Evolutionary conservation across 116 monocot genomes (phyloP).

Genomic region (Phalaenopsis hybrid): DNA sequence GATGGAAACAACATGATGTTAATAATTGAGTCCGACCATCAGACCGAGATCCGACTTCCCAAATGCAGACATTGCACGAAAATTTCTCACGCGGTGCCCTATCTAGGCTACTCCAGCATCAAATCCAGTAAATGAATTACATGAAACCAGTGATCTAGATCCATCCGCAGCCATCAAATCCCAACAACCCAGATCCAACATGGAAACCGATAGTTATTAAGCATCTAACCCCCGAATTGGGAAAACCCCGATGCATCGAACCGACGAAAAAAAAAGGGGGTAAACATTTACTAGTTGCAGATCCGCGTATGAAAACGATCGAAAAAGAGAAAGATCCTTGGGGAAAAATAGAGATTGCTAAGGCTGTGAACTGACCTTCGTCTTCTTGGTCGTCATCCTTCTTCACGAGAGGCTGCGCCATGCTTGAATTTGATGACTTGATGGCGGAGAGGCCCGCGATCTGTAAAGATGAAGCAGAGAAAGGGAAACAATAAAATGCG

Average conservation of each 20-base stretch:
- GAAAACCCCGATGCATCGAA: background rate
- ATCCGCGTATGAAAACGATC: background rate
- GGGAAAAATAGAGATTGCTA: background rate
- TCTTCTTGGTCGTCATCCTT: constrained; percentile 97
- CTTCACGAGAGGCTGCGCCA: constrained; percentile 95
- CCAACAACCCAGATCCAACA: background rate
- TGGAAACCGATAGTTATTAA: background rate
- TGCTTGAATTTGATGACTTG: constrained; percentile 9
- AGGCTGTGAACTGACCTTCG: constrained; percentile 47
- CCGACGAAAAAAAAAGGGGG: background rate
- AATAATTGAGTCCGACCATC: background rate
- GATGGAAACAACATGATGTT: background rate
- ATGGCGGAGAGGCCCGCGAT: background rate
- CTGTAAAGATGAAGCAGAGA: background rate
- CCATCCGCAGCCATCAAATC: background rate
- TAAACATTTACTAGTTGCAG: background rate
- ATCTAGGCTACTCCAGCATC: background rate
- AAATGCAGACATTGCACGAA: constrained; percentile 3
- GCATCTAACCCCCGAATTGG: background rate
- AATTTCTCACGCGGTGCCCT: background rate
- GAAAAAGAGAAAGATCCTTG: background rate
- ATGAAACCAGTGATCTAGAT: background rate
- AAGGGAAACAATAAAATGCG: background rate
- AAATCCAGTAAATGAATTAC: background rate
- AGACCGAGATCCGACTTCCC: constrained; percentile 15